Base-by-base conservation (phyloP, 2,329 filamentous ascomycete species). In the Curvularia eragrostidis region DNA sequence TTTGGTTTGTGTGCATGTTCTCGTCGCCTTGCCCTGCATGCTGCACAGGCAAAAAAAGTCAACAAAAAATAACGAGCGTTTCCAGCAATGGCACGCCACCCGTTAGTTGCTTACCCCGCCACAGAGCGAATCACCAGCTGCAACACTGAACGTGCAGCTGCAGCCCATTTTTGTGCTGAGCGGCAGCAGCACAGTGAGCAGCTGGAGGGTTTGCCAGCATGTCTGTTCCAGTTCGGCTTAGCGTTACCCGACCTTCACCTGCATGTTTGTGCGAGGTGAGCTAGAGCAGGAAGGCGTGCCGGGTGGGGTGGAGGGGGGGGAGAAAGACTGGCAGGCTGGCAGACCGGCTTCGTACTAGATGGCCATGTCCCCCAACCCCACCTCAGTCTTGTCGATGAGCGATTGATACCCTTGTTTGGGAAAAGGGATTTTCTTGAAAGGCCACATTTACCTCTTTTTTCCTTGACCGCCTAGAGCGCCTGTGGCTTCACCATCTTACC, bases 201-300 rank as follows among this genome's bases (percentile, higher is more conserved):
- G 34, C 15, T 42, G 41, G 23, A 23, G 23, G 6, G 21, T 24
- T 26, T 23, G 21, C 18, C 38, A 41, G 34, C 15, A 36, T 36
- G 7, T 7, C 34, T 36, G 34, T 18, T 5, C 23, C 34, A 50
- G 43, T 48, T 50, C 48, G 23, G 44, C 24, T 13, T 51, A 47
- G 38, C 30, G 19, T 24, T 59, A 47, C 28, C 39, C 10, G 30
- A 21, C 10, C 36, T 48, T 28, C 46, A 30, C 5, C 34, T 54
- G 18, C 41, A 36, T 24, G 32, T 43, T 43, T 52, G 41, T n/a
- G 24, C 26, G 41, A n/a, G 23, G 26, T 26, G 47, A 55, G 56
- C 56, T 56, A 44, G 44, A 52, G 51, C 28, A 55, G 47, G 47
- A 49, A 59, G 49, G 58, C 58, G 46, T 60, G 58, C 55, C 48